Evolutionary conservation across 768 basidiomycete genomes (phyloP).

Genomic region (Pisolithus marmoratus): DNA sequence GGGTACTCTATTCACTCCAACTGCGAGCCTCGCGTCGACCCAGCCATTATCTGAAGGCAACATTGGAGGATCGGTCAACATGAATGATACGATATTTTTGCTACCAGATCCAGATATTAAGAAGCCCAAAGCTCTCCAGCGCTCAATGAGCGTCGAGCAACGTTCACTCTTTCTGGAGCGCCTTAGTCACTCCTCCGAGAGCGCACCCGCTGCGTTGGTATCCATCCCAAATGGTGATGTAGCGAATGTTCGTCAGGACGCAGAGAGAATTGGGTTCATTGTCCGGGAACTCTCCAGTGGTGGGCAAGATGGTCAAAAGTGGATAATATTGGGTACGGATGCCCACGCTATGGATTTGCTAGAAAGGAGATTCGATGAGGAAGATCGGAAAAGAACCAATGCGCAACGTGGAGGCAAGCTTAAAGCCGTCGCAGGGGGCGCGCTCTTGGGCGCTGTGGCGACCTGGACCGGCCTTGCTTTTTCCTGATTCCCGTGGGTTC

Average conservation of each 20-base stretch:
- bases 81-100: conserved; percentile 24
- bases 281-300: conserved; percentile 33
- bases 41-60: conserved; percentile 30
- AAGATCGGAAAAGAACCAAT: conserved; percentile 19
- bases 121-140: conserved; percentile 30
- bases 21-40: conserved; percentile 29
- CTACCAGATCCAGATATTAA: conserved; percentile 10
- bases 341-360: conserved; percentile 37
- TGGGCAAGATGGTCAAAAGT: conserved; percentile 31
- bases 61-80: conserved; percentile 18
- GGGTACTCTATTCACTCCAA: conserved; percentile 47
- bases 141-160: conserved; percentile 47
- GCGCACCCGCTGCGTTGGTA: conserved; percentile 44
- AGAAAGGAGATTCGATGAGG: conserved; percentile 22
- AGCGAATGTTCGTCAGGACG: conserved; percentile 33
- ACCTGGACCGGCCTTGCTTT: conserved; percentile 54
- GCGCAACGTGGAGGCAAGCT: conserved; percentile 24
- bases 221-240: conserved; percentile 43
- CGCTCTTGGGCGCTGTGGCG: conserved; percentile 56
- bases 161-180: conserved; percentile 45
- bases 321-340: conserved; percentile 51
- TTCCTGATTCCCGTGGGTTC: conserved; percentile 27
- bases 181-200: conserved; percentile 31
- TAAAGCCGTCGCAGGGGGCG: conserved; percentile 48
- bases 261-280: conserved; percentile 39